Base-by-base conservation (phyloP, 1,139 yeast genomes). In the Geotrichum aggregatum region DNA sequence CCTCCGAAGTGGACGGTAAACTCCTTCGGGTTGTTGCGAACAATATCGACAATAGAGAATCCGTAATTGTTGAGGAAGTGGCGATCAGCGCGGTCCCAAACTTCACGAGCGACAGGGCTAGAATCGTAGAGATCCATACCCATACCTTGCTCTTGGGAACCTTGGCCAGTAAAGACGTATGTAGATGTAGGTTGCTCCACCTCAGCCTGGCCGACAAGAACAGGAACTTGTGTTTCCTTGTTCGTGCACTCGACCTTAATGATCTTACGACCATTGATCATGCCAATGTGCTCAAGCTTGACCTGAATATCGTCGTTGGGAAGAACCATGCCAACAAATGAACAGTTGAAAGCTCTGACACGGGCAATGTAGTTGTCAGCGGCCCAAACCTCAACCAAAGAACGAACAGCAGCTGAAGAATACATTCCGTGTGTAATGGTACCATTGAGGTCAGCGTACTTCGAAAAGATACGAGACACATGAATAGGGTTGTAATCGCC, bases 61-160 rank as follows among this genome's bases (percentile, higher is more conserved):
- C 99, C 99, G 67, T 92, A 92, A 70, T 91, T 89, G 69, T 83
- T 78, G 69, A 88, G 78, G 77, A 94, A 92, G 72, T 94, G 98
- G 58, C 73, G 72, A 69, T 92, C 98, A 57, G 99, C 99, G 70
- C 89, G 86, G 71, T 92, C 98, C 98, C 99, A 92, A 58, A 92
- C 98, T 59, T 81, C 82, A 66, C 83, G 84, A 55, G 99, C 98
- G 69, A 94, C 97, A 41, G 81, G 88, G 52, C 96, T 87, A 49
- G 88, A 79, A 60, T 83, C 84, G 73, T 92, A 92, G 68, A 92
- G 79, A 72, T 94, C 98, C 99, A 92, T 92, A 77, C 99, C 98
- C 99, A 92, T 92, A 69, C 98, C 98, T 77, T 94, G 98, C 73
- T 94, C 98, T 75, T 92, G 98, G 56, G 98, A 91, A 70, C 99